A percentile compares a stretch with the other conserved stretches of the same genome.
These are phyloP conservation scores for Larix kaempferi DNA, from an alignment of 75 land plant species.

Conservation along the genomic window DNA sequence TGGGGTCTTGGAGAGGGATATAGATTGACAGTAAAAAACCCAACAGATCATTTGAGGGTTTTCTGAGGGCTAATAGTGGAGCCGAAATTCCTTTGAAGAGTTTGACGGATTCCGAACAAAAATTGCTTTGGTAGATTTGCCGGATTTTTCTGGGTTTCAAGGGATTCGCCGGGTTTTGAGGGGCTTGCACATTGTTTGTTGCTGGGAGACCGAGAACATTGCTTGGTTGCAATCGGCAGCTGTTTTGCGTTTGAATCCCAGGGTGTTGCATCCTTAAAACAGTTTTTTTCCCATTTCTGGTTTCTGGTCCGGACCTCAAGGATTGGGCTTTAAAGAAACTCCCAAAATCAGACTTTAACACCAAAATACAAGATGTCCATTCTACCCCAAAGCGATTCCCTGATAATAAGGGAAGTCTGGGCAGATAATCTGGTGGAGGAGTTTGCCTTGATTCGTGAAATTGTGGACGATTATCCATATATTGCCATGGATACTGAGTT, in stretches of 20 bases:
- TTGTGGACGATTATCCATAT: constrained; percentile 65
- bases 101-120: neutral
- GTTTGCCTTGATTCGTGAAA: constrained; percentile 55
- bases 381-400: constrained; percentile 28
- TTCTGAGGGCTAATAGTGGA: neutral
- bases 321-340: neutral
- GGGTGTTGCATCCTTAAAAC: neutral
- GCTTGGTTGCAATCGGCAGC: neutral
- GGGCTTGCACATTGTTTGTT: neutral
- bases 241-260: neutral
- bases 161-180: neutral
- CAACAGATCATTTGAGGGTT: neutral
- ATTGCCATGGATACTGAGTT: constrained; percentile 82
- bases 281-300: neutral
- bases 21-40: too few species aligned
- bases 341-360: neutral
- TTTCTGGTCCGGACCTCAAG: too few species aligned
- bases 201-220: neutral
- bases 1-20: too few species aligned
- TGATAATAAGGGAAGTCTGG: constrained; percentile 68
- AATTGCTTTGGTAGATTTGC: neutral
- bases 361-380: constrained; percentile 19
- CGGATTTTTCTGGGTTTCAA: neutral
- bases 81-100: neutral
- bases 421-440: constrained; percentile 59